Conservation (phyloP, 1,284 basidiomycete species). For the Schizophyllum commune region DNA sequence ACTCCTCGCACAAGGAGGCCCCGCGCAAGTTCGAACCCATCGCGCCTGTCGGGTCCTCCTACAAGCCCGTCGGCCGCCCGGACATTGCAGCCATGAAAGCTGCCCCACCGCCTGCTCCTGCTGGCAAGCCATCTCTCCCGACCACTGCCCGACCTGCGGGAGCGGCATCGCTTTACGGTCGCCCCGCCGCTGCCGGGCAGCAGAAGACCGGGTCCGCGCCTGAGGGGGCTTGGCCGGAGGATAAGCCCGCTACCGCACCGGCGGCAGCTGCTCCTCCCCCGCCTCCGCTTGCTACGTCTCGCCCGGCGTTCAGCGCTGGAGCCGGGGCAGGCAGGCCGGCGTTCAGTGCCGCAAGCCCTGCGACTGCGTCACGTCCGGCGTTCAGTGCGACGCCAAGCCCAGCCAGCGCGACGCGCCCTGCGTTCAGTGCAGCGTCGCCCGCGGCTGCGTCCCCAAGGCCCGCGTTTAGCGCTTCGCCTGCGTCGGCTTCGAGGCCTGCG, state of each 20-base stretch:
- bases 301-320: slow-evolving; percentile 4
- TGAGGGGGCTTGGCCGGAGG: slow-evolving; percentile 53
- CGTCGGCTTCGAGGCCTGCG: slow-evolving; percentile 21
- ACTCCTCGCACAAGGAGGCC: slow-evolving; percentile 68
- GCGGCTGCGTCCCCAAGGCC: slow-evolving; percentile 2
- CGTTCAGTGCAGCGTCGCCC: slow-evolving; percentile 24
- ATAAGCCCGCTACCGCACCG: slow-evolving; percentile 26
- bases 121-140: neutral
- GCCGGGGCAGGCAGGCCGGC: slow-evolving; percentile 26
- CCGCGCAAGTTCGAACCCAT: slow-evolving; percentile 62
- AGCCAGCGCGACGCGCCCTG: slow-evolving; percentile 24
- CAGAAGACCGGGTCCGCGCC: slow-evolving; percentile 31
- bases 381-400: neutral
- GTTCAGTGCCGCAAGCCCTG: slow-evolving; percentile 22
- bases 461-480: neutral
- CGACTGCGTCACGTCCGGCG: slow-evolving; percentile 21
- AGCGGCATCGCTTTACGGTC: slow-evolving; percentile 33
- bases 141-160: slow-evolving; percentile 39
- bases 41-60: slow-evolving; percentile 64
- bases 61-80: slow-evolving; percentile 62
- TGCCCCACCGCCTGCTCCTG: slow-evolving; percentile 31
- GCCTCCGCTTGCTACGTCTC: slow-evolving; percentile 39
- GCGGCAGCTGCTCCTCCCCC: slow-evolving; percentile 33
- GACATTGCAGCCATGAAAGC: slow-evolving; percentile 44
- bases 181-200: slow-evolving; percentile 15